phyloP scores from a whole-genome alignment of 495 filamentous ascomycete genomes.

The Lasiosphaeriaceae sp. region DNA sequence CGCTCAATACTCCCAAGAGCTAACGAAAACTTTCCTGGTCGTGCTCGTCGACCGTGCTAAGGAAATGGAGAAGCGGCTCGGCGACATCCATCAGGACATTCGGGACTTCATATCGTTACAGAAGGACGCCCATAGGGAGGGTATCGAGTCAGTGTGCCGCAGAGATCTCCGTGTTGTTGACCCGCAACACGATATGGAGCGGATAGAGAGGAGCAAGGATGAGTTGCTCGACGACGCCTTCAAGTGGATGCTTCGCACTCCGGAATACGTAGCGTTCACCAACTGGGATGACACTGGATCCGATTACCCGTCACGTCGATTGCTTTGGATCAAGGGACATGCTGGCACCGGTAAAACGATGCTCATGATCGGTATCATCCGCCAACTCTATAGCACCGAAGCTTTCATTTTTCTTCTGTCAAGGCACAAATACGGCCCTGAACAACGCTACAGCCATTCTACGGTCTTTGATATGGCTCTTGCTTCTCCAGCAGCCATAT shows the following conservation, averaged over 20 bases:
- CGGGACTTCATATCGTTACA: conserved; percentile 13
- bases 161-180: conserved; percentile 26
- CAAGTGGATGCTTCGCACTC: conserved; percentile 39
- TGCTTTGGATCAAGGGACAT: conserved; percentile 38
- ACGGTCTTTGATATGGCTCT: conserved; percentile 29
- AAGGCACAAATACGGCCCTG: conserved; percentile 28
- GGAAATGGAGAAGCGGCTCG: conserved; percentile 1
- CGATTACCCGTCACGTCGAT: conserved; percentile 30
- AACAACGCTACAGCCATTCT: conserved; percentile 33
- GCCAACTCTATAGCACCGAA: conserved; percentile 24
- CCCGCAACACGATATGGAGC: conserved; percentile 33
- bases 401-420: conserved; percentile 37
- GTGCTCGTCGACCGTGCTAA: conserved; percentile 7
- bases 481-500: conserved; percentile 28
- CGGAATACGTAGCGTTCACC: conserved; percentile 31
- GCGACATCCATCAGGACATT: conserved; percentile 18
- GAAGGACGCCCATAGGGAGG: conserved; percentile 6
- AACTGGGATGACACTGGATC: conserved; percentile 26
- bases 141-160: conserved; percentile 14
- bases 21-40: conserved; percentile 7
- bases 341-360: conserved; percentile 49
- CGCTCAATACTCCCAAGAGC: conserved; percentile 9
- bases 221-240: conserved; percentile 40
- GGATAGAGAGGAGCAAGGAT: conserved; percentile 41
- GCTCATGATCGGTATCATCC: conserved; percentile 41